phyloP scores from a whole-genome alignment of 352 stramenopile species.

The Phytophthora megakarya region DNA sequence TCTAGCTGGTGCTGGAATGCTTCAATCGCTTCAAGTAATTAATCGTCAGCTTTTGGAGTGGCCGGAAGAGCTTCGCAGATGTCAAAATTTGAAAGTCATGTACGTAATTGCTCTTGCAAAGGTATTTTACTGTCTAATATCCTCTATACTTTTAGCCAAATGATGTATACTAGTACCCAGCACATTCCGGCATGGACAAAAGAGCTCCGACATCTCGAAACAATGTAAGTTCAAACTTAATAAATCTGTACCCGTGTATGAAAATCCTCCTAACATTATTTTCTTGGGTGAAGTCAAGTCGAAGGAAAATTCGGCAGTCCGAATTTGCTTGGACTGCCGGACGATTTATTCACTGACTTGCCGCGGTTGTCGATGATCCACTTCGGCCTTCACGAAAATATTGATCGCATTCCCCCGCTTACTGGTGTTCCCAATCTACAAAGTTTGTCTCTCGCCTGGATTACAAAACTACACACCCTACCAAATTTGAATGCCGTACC shows the following conservation, averaged over 20 bases:
- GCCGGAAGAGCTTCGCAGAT: slow-evolving; percentile 36
- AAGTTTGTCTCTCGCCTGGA: slow-evolving; percentile 19
- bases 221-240: slow-evolving; percentile 11
- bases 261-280: not conserved
- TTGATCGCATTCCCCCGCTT: slow-evolving; percentile 15
- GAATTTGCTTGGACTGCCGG: slow-evolving; percentile 22
- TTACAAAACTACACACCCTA: slow-evolving; percentile 14
- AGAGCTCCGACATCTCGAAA: slow-evolving; percentile 25
- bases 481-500: slow-evolving; percentile 20
- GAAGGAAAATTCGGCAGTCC: slow-evolving; percentile 23
- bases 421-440: slow-evolving; percentile 20
- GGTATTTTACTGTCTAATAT: not conserved
- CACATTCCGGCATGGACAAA: slow-evolving; percentile 8
- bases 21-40: slow-evolving; percentile 46
- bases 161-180: slow-evolving; percentile 21
- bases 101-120: not conserved
- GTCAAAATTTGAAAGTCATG: slow-evolving; percentile 18
- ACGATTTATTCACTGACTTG: slow-evolving; percentile 23
- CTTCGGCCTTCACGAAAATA: slow-evolving; percentile 17
- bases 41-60: slow-evolving; percentile 31
- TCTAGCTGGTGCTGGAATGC: slow-evolving; percentile 29
- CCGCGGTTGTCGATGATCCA: slow-evolving; percentile 20
- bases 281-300: slow-evolving; percentile 16
- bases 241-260: too few species aligned
- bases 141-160: slow-evolving; percentile 1